Base-by-base conservation (phyloP, 1,284 basidiomycete genomes). In the Naganishia liquefaciens region DNA sequence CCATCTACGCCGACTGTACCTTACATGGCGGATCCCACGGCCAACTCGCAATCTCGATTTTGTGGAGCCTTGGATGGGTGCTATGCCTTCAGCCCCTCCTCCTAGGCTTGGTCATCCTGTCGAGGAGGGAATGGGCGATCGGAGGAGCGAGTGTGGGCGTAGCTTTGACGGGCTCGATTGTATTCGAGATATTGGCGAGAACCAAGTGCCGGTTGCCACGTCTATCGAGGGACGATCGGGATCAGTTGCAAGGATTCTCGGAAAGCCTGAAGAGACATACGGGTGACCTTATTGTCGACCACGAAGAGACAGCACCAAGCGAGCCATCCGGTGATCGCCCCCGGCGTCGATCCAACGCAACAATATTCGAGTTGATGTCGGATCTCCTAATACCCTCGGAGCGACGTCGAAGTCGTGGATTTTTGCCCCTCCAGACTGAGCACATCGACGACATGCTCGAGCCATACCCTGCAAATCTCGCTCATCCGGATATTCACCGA, bases 401-500 rank as follows among this genome's bases (percentile, higher is more conserved):
- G 33, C 46, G 51, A 68, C 70, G 19, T 33, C 72, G 28, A 47
- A 69, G n/a, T 68, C 13, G 55, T 6, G 50, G 69, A 37, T 69
- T 68, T 15, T 46, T 75, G 9, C 73, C 75, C 0, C 67, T 75
- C 13, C 85, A 81, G 69, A 89, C 88, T 0, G 88, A 91, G 76
- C 86, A 83, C 5, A 78, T 91, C 23, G 87, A 91, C 76, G 89
- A 91, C 77, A 79, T 85, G 84, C 19, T 86, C 87, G 9, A 90
- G 88, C 2, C 63, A 25, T 50, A 54, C 43, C 52, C 46, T 19
- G 54, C 54, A 25, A 54, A 44, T 25, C 42, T 62, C 63, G 74
- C 88, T 68, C 13, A 70, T 60, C 11, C 70, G 70, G 9, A 54
- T 55, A 15, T 63, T 55, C 19, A 53, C 42, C 33, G 43, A 25